phyloP scores from a whole-genome alignment of 192 early-diverging fungal species.

The Coemansia sp. region DNA sequence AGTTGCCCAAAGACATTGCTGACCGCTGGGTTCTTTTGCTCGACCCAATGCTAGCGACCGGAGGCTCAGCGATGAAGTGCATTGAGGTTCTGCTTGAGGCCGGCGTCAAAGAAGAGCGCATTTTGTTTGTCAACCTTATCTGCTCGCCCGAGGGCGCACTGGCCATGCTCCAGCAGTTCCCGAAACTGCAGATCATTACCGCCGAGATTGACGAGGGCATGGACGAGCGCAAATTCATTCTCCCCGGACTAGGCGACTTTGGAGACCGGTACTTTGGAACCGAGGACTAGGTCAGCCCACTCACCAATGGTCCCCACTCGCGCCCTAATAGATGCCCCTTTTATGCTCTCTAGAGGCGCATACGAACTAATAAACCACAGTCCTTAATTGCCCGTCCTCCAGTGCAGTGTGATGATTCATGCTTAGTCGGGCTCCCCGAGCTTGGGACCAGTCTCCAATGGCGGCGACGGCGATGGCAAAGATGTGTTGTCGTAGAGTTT shows the following conservation, averaged over 20 bases:
- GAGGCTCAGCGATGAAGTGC: slow-evolving; percentile 89
- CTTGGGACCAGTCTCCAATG: neutral
- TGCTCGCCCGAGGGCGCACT: slow-evolving; percentile 79
- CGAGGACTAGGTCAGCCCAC: slow-evolving; percentile 34
- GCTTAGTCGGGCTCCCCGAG: no score
- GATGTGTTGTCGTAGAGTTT: neutral
- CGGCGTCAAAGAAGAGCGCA: slow-evolving; percentile 78
- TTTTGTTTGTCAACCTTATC: slow-evolving; percentile 90
- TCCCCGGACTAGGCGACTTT: slow-evolving; percentile 90
- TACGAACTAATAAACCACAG: neutral
- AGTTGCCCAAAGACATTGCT: slow-evolving; percentile 83
- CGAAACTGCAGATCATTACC: slow-evolving; percentile 81
- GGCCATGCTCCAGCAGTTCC: slow-evolving; percentile 65
- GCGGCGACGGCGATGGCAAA: neutral
- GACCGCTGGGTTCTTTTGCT: slow-evolving; percentile 79
- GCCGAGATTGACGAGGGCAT: slow-evolving; percentile 80
- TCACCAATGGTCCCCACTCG: neutral
- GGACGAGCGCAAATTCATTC: slow-evolving; percentile 79
- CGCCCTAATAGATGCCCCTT: no score
- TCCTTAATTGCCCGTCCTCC: no score
- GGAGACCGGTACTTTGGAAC: slow-evolving; percentile 88
- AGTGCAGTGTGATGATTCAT: no score
- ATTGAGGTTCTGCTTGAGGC: slow-evolving; percentile 82
- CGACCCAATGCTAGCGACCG: slow-evolving; percentile 96
- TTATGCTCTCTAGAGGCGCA: neutral